Evolutionary conservation across 768 basidiomycete genomes (phyloP).

Genomic region (Collybia mongolica): DNA sequence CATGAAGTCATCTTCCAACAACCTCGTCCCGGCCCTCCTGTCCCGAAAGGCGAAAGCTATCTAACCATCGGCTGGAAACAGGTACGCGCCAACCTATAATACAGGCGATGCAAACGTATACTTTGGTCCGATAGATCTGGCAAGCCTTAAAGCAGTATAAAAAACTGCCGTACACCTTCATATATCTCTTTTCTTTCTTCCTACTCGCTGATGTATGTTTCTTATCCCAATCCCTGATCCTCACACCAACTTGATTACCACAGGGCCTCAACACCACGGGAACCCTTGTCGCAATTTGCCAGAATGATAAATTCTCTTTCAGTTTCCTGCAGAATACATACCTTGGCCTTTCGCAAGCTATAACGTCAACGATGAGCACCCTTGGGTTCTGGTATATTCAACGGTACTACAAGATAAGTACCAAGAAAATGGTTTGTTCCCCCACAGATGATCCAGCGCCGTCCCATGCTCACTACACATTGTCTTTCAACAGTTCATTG

Average conservation of each 20-base stretch:
- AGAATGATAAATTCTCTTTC: conserved; percentile 79
- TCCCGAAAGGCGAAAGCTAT: conserved; percentile 77
- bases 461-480: neutral
- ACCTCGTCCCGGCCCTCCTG: conserved; percentile 75
- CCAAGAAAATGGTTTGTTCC: conserved; percentile 71
- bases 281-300: conserved; percentile 72
- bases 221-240: neutral
- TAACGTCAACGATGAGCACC: conserved; percentile 71
- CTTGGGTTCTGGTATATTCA: conserved; percentile 86
- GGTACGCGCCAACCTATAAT: conserved; percentile 30
- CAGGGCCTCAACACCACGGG: conserved; percentile 82
- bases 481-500: conserved; percentile 50
- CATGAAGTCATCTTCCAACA: conserved; percentile 75
- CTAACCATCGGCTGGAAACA: conserved; percentile 87
- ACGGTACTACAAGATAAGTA: conserved; percentile 71
- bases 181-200: conserved; percentile 76
- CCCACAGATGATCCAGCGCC: neutral
- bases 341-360: conserved; percentile 71
- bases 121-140: conserved; percentile 57
- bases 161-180: conserved; percentile 77
- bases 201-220: conserved; percentile 69
- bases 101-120: neutral
- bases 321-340: conserved; percentile 83
- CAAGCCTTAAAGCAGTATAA: conserved; percentile 72
- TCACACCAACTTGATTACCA: neutral